Base-by-base conservation (phyloP, 2,329 filamentous ascomycete genomes). In the Aspergillus flavus region DNA sequence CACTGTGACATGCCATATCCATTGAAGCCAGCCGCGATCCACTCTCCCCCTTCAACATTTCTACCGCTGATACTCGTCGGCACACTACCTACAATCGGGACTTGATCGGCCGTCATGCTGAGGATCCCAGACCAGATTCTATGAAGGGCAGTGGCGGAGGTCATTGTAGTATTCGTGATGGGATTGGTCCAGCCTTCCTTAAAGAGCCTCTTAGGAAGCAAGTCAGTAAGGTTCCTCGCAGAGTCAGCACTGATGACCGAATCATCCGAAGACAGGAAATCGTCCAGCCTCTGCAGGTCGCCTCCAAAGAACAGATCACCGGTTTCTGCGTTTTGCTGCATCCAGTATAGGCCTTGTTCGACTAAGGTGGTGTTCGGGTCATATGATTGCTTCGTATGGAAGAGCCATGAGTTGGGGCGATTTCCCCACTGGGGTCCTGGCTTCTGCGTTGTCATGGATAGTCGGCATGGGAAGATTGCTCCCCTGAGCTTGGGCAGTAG, bases 91-190 rank as follows among this genome's bases (percentile, higher is more conserved):
- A 87, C 82, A 53, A 86, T 78, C 0, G 86, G 85, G 50, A 83
- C 75, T 0, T 81, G 81, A 70, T 88, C 85, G 2, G 80, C 76
- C 6, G 80, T 84, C 64, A 82, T 85, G 1, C 84, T 85, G 83
- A 86, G 87, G 65, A 87, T 84, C 2, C 86, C 86, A 19, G 81
- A 82, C 84, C 85, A 87, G 41, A 83, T 79, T 36, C 68, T 73
- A 28, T 80, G 74, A 14, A 85, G 69, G 7, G 80, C 5, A 23
- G 54, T 23, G 21, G 54, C 50, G 10, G 50, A 54, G 28, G 50
- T 4, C 21, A 23, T 16, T n/a, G 12, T 21, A 6, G 26, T n/a
- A 10, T n/a, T 32, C 1, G 56, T 46, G 16, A 30, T 26, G 2
- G 39, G 26, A 30, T 46, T 48, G 14, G 36, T 56, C 50, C 12